Evolutionary conservation across 345 rosid genomes (phyloP), one percentile per base, ranked within the genome.

Genomic region (Garcia nutans): DNA sequence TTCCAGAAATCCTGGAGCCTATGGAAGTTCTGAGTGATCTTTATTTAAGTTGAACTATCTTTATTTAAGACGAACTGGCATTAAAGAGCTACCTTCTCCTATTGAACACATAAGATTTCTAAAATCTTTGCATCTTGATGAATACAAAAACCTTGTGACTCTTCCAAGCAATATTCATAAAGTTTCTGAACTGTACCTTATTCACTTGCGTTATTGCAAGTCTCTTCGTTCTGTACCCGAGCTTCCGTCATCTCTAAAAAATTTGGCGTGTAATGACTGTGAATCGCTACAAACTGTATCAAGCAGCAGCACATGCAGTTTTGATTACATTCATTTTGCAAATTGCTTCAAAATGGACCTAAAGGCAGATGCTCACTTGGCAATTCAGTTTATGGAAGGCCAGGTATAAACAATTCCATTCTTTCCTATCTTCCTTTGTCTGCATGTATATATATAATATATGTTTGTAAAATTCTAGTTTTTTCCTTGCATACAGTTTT

Each of bases 11-110:
- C 5, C 15, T 75, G 22, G 44, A 65, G 64, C 65, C 64, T 3
- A 65, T 57, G 78, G 42, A 37, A 31, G 19, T 1, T 73, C 50
- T 71, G 5, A 13, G 11, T 8, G 28, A 47, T 5, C 68, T 73
- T 10, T 24, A 54, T 28, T 10, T 72, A 6, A 23, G 56, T 10
- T n/a, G n/a, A n/a, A n/a, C n/a, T n/a, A n/a, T n/a, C n/a, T n/a
- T n/a, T n/a, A n/a, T n/a, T n/a, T n/a, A n/a, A n/a, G n/a, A n/a
- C 13, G 22, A 17, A 73, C 68, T 1, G 68, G 8, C 0, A 47
- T 73, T 60, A 44, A 60, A 13, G 75, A 72, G 7, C 41, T 72
- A 9, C 75, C 75, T 17, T 59, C 75, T 22, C 0, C 70, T 5
- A 62, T 63, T 50, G 47, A n/a, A 42, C 6, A 28, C 3, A 9